Evolutionary conservation across 192 early-diverging fungal genomes (phyloP), one percentile per base, ranked within the genome.

Genomic region (Mortierella antarctica): DNA sequence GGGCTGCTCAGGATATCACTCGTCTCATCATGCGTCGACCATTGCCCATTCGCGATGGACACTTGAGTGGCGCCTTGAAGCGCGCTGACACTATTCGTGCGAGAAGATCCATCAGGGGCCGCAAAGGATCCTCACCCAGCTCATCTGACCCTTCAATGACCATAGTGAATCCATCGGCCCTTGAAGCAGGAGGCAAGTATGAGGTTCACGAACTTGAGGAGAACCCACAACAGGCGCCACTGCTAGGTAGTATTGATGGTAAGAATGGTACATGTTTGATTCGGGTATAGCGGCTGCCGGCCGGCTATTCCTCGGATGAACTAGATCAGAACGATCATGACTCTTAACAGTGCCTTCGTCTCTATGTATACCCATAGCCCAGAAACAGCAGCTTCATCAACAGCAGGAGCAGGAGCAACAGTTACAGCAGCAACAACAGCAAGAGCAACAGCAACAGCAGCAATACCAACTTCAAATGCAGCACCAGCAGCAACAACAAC

Each of bases 71-170:
- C 21, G 42, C 44, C 7, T 51, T 80, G 20, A 67, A 72, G 20
- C 69, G 77, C 31, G 70, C 77, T 58, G 65, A 72, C 44, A 80
- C 70, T 5, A 31, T 67, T 55, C 69, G 77, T 39, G 45, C 57
- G 6, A 59, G 62, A n/a, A 70, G 62, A 0, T 18, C 21, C 13
- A 31, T 48, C 40, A 52, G 31, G 11, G 45, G 44, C 21, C 50
- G 51, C 14, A 80, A 80, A 42, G 20, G 41, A 13, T 46, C 57
- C 15, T 23, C 52, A 12, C n/a, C 57, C 15, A 40, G 6, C 21
- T 45, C 21, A 12, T 44, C 18, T 9, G 62, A 56, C 39, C 31
- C 67, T 10, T 51, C 61, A 6, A 39, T 44, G 47, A 1, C 23
- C 12, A n/a, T 31, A 0, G 62, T 64, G 12, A 49, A 62, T 11